phyloP scores from a whole-genome alignment of 352 stramenopile genomes.

The Albugo candida region DNA sequence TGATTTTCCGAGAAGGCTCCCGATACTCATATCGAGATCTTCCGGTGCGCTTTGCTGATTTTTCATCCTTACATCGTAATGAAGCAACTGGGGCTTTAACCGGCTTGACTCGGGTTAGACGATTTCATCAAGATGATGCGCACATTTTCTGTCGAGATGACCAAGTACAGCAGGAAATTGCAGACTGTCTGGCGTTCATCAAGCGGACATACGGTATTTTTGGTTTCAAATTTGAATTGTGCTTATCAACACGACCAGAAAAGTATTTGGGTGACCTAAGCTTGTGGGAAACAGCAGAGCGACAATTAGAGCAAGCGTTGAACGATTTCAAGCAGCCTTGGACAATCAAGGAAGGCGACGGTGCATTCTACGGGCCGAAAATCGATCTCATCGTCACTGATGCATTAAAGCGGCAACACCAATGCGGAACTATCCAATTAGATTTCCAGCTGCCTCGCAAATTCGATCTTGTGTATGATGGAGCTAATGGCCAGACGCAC shows the following conservation, averaged over 20 bases:
- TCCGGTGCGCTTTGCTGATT: constrained; percentile 87
- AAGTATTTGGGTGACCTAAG: constrained; percentile 87
- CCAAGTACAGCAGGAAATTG: constrained; percentile 92
- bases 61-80: constrained; percentile 91
- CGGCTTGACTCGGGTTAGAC: constrained; percentile 90
- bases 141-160: constrained; percentile 95
- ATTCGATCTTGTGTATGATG: constrained; percentile 89
- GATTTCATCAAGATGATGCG: constrained; percentile 97
- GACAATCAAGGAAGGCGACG: constrained; percentile 86
- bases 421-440: constrained; percentile 95
- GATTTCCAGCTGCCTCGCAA: constrained; percentile 97
- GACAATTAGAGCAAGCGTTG: constrained; percentile 42
- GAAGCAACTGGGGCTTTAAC: constrained; percentile 91
- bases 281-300: constrained; percentile 86
- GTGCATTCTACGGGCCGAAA: constrained; percentile 95
- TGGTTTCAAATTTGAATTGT: constrained; percentile 87
- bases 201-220: constrained; percentile 90
- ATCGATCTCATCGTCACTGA: constrained; percentile 97
- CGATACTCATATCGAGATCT: constrained; percentile 92
- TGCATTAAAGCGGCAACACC: constrained; percentile 90
- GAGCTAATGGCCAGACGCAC: constrained; percentile 71
- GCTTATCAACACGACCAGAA: constrained; percentile 86
- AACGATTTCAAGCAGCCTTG: constrained; percentile 50
- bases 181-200: constrained; percentile 84
- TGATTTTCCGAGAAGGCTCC: constrained; percentile 90